These are phyloP conservation scores for Neofusicoccum kwambonambiense DNA, from an alignment of 2,329 filamentous ascomycete genomes.

Conservation along the genomic window DNA sequence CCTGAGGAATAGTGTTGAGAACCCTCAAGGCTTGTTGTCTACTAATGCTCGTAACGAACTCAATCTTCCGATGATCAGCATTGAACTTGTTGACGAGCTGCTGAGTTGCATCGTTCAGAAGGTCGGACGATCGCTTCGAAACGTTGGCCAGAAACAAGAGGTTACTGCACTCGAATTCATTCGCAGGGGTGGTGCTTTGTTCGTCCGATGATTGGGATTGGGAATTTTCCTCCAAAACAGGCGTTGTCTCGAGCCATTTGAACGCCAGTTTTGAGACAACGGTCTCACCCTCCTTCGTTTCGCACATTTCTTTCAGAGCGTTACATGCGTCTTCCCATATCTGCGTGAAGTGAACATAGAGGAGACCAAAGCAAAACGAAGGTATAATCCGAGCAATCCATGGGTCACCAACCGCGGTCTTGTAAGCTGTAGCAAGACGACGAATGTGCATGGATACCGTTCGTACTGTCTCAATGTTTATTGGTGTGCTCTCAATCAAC, in stretches of 20 bases:
- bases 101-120: constrained; percentile 32
- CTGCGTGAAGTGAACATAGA: constrained; percentile 80
- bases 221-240: background rate
- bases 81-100: constrained; percentile 65
- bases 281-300: constrained; percentile 70
- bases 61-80: constrained; percentile 57
- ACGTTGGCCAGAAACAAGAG: constrained; percentile 56
- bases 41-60: constrained; percentile 55
- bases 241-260: constrained; percentile 61
- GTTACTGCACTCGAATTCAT: constrained; percentile 84
- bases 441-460: constrained; percentile 82
- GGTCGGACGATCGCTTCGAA: constrained; percentile 40
- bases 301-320: constrained; percentile 71
- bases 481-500: constrained; percentile 73
- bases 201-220: background rate
- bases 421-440: constrained; percentile 68
- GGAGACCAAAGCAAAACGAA: constrained; percentile 81
- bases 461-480: constrained; percentile 74
- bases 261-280: constrained; percentile 71
- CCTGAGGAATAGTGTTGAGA: constrained; percentile 66
- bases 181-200: constrained; percentile 37
- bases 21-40: constrained; percentile 78
- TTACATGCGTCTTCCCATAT: constrained; percentile 82
- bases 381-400: constrained; percentile 74
- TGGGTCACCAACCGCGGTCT: constrained; percentile 55